These are phyloP conservation scores for Suillus fuscotomentosus DNA, from an alignment of 768 basidiomycete genomes.

Conservation along the genomic window DNA sequence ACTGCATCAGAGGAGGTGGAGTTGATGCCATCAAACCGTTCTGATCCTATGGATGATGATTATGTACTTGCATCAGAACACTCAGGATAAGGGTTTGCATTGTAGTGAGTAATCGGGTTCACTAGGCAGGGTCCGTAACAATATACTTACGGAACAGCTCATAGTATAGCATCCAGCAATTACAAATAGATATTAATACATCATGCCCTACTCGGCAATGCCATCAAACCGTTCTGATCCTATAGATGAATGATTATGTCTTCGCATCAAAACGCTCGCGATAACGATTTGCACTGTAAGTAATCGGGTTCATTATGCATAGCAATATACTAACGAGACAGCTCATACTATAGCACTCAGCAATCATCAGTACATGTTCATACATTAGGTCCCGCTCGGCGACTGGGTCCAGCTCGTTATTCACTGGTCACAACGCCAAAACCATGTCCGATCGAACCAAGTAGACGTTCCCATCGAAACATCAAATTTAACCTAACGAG, in stretches of 20 bases:
- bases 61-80: constrained; percentile 5
- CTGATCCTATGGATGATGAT: constrained; percentile 19
- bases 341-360: background rate
- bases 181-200: background rate
- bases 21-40: constrained; percentile 12
- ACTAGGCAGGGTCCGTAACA: background rate
- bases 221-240: constrained; percentile 13
- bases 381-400: background rate
- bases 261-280: background rate
- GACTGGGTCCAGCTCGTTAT: background rate
- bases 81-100: background rate
- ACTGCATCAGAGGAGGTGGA: constrained; percentile 13
- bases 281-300: constrained; percentile 11
- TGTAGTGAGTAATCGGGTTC: constrained; percentile 16
- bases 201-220: background rate
- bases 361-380: background rate
- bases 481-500: background rate
- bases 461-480: background rate
- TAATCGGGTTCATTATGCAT: constrained; percentile 3
- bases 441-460: background rate
- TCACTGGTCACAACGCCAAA: background rate
- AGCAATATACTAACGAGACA: background rate
- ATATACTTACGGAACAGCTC: background rate
- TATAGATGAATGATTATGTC: constrained; percentile 17
- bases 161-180: background rate